phyloP scores from a whole-genome alignment of 1,284 basidiomycete genomes.

The Tetrapyrgos nigripes region DNA sequence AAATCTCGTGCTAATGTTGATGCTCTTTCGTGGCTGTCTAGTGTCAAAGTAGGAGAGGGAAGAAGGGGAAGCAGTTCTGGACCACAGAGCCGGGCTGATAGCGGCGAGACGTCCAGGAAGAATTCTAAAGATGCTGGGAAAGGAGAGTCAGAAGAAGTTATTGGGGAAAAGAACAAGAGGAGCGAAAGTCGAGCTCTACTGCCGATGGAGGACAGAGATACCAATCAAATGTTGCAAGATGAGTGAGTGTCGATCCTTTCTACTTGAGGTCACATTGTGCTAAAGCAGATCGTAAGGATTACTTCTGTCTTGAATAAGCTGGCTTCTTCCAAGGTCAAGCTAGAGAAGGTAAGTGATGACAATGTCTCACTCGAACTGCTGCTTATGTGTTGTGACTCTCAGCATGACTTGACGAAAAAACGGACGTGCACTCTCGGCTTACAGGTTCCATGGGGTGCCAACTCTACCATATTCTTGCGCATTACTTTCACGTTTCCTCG shows the following conservation, averaged over 20 bases:
- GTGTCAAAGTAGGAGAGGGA: conserved; percentile 57
- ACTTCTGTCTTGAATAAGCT: conserved; percentile 80
- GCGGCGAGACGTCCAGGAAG: conserved; percentile 48
- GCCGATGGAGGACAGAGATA: conserved; percentile 44
- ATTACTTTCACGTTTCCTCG: conserved; percentile 91
- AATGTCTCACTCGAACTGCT: conserved; percentile 9
- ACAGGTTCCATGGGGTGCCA: conserved; percentile 91
- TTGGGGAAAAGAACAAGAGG: conserved; percentile 34
- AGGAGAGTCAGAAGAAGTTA: conserved; percentile 10
- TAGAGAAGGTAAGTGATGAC: conserved; percentile 75
- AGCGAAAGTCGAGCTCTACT: conserved; percentile 50
- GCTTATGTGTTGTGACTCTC: conserved; percentile 18
- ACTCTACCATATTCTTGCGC: conserved; percentile 81
- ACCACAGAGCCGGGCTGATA: conserved; percentile 54
- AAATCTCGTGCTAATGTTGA: conserved; percentile 60
- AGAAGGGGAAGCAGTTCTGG: conserved; percentile 57
- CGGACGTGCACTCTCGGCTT: conserved; percentile 87
- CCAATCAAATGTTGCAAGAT: conserved; percentile 72
- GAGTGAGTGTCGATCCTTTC: conserved; percentile 57
- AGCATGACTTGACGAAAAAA: conserved; percentile 84
- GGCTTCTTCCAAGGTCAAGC: conserved; percentile 74
- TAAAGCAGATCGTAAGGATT: conserved; percentile 62
- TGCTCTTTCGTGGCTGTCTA: conserved; percentile 72
- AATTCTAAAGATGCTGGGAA: conserved; percentile 33
- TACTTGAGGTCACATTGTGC: conserved; percentile 3